phyloP scores from a whole-genome alignment of 495 filamentous ascomycete genomes.

The Friedmanniomyces endolithicus region DNA sequence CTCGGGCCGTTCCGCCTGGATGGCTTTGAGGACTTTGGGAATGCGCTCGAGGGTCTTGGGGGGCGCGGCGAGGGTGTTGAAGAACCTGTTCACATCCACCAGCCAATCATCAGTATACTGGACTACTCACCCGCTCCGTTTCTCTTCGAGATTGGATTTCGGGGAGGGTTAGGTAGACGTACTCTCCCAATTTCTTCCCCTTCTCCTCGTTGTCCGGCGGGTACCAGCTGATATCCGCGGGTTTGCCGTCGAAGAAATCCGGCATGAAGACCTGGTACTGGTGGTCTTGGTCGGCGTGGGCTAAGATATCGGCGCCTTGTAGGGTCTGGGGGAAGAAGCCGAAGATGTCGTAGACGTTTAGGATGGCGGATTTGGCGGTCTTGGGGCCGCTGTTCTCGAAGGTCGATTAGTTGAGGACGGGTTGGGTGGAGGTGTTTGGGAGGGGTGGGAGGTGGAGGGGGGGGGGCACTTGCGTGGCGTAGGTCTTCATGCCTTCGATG shows the following conservation, averaged over 20 bases:
- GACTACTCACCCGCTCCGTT: neutral
- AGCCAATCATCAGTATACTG: neutral
- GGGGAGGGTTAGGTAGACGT: neutral
- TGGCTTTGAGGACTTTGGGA: conserved; percentile 46
- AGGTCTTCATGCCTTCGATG: conserved; percentile 56
- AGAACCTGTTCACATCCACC: conserved; percentile 40
- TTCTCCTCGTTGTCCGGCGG: conserved; percentile 75
- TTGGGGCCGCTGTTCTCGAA: conserved; percentile 32
- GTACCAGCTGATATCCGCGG: conserved; percentile 48
- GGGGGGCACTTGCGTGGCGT: conserved; percentile 39
- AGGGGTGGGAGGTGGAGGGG: too few relatives aligned
- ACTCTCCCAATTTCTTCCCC: conserved; percentile 51
- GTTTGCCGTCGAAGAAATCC: conserved; percentile 53
- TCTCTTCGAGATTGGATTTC: too few relatives aligned
- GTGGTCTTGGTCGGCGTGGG: conserved; percentile 40
- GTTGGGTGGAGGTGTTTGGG: too few relatives aligned
- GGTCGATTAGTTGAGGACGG: too few relatives aligned
- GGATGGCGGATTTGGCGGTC: conserved; percentile 45
- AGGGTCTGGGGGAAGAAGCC: conserved; percentile 57
- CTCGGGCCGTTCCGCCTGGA: conserved; percentile 36
- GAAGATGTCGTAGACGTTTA: conserved; percentile 62
- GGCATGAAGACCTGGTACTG: conserved; percentile 51
- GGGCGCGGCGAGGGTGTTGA: conserved; percentile 55
- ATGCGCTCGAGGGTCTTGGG: conserved; percentile 51
- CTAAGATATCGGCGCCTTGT: conserved; percentile 58